Percentiles rank a stretch among this genome's conserved stretches.
These are phyloP conservation scores for Suhomyces terraborum DNA, from an alignment of 1,139 yeast genomes.

Conservation along the genomic window DNA sequence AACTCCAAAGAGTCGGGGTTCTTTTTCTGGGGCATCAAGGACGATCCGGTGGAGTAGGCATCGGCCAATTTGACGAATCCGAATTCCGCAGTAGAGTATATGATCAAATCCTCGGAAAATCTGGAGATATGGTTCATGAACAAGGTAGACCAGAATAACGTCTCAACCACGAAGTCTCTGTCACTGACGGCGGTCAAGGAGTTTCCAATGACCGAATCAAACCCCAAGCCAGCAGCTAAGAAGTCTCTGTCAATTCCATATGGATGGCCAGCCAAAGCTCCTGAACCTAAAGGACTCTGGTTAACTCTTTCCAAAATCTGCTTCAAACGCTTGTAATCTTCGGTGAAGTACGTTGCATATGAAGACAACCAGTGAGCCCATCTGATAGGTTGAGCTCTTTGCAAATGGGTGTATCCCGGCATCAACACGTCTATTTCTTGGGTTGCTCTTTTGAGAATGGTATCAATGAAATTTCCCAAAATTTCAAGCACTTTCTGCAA, in stretches of 20 bases:
- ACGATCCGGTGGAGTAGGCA: conserved; percentile 97
- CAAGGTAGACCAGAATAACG: conserved; percentile 96
- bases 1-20: conserved; percentile 95
- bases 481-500: conserved; percentile 60
- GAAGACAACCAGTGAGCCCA: conserved; percentile 98
- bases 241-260: conserved; percentile 95
- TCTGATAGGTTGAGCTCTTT: conserved; percentile 98
- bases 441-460: conserved; percentile 74
- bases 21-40: conserved; percentile 98
- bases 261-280: conserved; percentile 99
- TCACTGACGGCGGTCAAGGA: conserved; percentile 94
- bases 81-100: conserved; percentile 96
- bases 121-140: conserved; percentile 95
- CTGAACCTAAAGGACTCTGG: conserved; percentile 90
- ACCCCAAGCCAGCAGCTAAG: conserved; percentile 76
- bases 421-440: conserved; percentile 85
- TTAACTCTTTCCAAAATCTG: conserved; percentile 84
- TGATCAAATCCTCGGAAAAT: conserved; percentile 90
- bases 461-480: conserved; percentile 62
- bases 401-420: conserved; percentile 99
- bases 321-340: conserved; percentile 81
- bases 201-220: conserved; percentile 86
- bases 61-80: conserved; percentile 92
- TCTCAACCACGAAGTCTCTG: conserved; percentile 95
- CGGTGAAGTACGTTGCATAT: conserved; percentile 91